Evolutionary conservation across 306 rosid species (phyloP), one percentile per base, ranked within the genome.

Genomic region (Hippophae rhamnoides): DNA sequence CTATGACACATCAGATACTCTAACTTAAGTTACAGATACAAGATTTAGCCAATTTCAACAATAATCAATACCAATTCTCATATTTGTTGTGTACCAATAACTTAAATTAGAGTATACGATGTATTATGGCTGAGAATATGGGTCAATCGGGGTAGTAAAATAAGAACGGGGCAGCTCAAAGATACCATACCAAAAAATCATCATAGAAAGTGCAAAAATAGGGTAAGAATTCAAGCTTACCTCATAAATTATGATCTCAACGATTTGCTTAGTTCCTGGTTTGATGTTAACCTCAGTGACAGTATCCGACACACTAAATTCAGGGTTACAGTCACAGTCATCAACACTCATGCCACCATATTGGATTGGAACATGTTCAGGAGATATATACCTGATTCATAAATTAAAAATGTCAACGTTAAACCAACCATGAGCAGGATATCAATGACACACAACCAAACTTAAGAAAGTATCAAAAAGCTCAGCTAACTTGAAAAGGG

Each of bases 291-390:
- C 65, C 47, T 81, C 93, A 0, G 81, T 73, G 64, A 68, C 79
- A 12, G 94, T 84, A 74, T 92, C 96, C 60, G 78, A 72, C 60
- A 66, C 31, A 52, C 81, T 77, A 69, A 92, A 92, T 49, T 92
- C 96, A 0, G 98, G 98, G 79, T 85, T 80, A 84, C 96, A 88
- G 69, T 87, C 96, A 62, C 98, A 92, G 59, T 64, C 69, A 72
- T 92, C 98, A 7, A 92, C 98, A 72, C 95, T 80, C 57, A 92
- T 73, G 41, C 98, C 98, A 59, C 98, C 98, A 47, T 87, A 92
- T 43, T 87, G 93, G 54, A 92, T 72, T 0, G 98, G 98, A 61
- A 88, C 89, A 58, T 81, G 87, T 74, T 87, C 98, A 2, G 95
- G 85, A 78, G 95, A 69, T 55, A 83, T 80, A 68, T 87, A 92